Base-by-base conservation (phyloP, 1,284 basidiomycete species). In the Chalciporus sp. region DNA sequence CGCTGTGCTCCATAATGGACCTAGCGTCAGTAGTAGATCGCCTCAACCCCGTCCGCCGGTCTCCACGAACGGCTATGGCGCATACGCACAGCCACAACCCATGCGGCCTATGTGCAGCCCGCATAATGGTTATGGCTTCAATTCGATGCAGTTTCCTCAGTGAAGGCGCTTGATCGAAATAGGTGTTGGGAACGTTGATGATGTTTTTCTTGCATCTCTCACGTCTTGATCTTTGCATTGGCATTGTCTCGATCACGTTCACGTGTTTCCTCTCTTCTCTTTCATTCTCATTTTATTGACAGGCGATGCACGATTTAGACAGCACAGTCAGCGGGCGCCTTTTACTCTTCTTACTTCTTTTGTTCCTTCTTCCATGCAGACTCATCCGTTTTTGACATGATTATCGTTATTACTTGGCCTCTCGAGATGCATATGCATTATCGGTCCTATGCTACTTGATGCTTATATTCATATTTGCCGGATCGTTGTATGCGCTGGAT, bases 31-130 rank as follows among this genome's bases (percentile, higher is more conserved):
- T 11, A 57, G 17, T 41, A 51, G 67, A 14, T 60, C 65, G 6
- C 42, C 65, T 19, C 68, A 59, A 17, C 20, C 62, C 10, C 62
- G 62, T 14, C 47, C 62, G 2, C 47, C 59, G 28, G 49, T 55
- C 17, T 37, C 57, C 14, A 53, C 62, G 46, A 19, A 29, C 16
- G 23, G 40, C 16, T 50, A 45, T 20, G 44, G 52, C 27, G n/a
- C 42, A 35, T 70, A 57, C 47, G 65, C 57, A 17, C 65, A 67
- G 12, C 58, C 68, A 1, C 66, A 67, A 37, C 60, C 65, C 3
- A 56, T 50, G 37, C 64, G 65, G 26, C 63, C 64, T 33, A 6
- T 23, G 23, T 41, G 50, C 19, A 64, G 55, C 3, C 60, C 58
- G 16, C 70, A 63, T 39, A 43, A 51, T 16, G 42, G 54, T 23